Base-by-base conservation (phyloP, 768 basidiomycete species). In the Phanerodontia chrysosporium region DNA sequence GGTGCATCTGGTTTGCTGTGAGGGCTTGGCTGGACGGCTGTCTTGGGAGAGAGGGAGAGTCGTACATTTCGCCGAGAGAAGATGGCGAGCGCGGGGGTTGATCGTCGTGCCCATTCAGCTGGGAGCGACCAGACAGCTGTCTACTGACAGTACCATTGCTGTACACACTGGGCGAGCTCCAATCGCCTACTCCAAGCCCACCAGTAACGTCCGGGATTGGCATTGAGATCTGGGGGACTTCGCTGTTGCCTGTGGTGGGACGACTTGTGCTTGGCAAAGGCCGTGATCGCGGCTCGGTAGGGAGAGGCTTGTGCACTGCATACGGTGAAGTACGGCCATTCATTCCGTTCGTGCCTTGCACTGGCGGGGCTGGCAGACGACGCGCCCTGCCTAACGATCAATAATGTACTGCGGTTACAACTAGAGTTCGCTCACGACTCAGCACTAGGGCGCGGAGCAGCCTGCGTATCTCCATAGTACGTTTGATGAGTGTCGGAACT, bases 41-140 rank as follows among this genome's bases (percentile, higher is more conserved):
- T 9, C n/a, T 36, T 14, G 22, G 55, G 25, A 45, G 25, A 13
- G 22, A 35, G 7, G 64, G 61, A 10, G 45, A 51, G 3, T 60
- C 59, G 42, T 66, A 69, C 57, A 64, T 59, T 28, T 67, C 67
- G 49, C 64, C 65, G 21, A 62, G 32, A 14, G 56, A 53, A 9
- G 67, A 66, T 16, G 61, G 64, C 2, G 65, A 64, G 16, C 60
- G 61, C n/a, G 62, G 61, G 9, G 61, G 59, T 3, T 58, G 60
- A 14, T 68, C 69, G 9, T 66, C 65, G 16, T 64, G 46, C 10
- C 58, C 64, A 32, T 61, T 51, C 12, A 12, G n/a, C 51, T 27
- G 49, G 21, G 72, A 68, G 28, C 69, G 67, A 16, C 58, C 62
- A 24, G 70, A 66, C 8, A 61, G 21, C 21, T 63, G 62, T 49